These are phyloP conservation scores for Pythium rhizo-oryzae DNA, from an alignment of 352 stramenopile genomes.

Conservation along the genomic window DNA sequence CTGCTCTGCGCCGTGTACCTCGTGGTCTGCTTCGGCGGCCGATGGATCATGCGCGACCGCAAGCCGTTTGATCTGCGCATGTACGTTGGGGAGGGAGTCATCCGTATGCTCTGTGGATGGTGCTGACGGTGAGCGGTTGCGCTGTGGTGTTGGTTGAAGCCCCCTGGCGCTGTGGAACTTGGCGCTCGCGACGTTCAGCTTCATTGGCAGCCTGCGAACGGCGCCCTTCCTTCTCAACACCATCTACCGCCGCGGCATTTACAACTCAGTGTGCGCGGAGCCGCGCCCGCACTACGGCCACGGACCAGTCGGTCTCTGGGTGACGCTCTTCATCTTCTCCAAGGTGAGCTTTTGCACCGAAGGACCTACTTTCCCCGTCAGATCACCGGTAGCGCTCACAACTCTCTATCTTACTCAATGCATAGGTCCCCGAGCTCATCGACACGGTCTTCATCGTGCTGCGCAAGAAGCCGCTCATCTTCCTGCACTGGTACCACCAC, in stretches of 20 bases:
- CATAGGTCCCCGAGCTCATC: slow-evolving; percentile 89
- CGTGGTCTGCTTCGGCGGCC: slow-evolving; percentile 75
- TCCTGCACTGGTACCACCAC: slow-evolving; percentile 99
- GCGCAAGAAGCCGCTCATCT: slow-evolving; percentile 97
- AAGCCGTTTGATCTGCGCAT: slow-evolving; percentile 81
- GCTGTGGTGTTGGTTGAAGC: slow-evolving; percentile 24
- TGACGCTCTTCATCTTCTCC: slow-evolving; percentile 89
- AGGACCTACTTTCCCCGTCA: not conserved
- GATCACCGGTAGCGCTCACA: not conserved
- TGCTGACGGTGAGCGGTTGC: not conserved
- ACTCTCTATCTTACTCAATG: slow-evolving; percentile 17
- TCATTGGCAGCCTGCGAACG: slow-evolving; percentile 72
- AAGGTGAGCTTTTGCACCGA: slow-evolving; percentile 48
- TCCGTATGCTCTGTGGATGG: not conserved
- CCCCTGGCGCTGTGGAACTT: slow-evolving; percentile 85
- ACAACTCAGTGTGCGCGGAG: slow-evolving; percentile 82
- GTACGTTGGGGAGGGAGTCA: slow-evolving; percentile 25
- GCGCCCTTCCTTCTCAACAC: slow-evolving; percentile 85
- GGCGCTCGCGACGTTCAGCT: slow-evolving; percentile 71
- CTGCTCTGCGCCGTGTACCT: slow-evolving; percentile 69
- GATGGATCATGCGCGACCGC: slow-evolving; percentile 77
- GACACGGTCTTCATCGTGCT: slow-evolving; percentile 98
- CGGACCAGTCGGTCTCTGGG: slow-evolving; percentile 72
- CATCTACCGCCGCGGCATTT: slow-evolving; percentile 74
- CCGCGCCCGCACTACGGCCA: slow-evolving; percentile 71